These are phyloP conservation scores for Myotisia sp. DNA, from an alignment of 2,329 filamentous ascomycete genomes.

Conservation along the genomic window DNA sequence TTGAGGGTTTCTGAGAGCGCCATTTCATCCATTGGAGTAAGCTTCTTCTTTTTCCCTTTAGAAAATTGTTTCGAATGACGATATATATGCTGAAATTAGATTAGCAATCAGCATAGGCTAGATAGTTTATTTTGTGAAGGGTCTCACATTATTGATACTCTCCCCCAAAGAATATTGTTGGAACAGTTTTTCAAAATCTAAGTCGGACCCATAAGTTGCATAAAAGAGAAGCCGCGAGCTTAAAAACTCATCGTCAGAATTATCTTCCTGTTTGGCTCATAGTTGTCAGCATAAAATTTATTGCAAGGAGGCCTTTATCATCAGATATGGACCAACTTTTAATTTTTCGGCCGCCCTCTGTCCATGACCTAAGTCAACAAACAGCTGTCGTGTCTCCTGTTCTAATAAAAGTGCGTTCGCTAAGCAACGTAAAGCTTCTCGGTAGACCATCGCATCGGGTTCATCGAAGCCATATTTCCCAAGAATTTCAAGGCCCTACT, in stretches of 20 bases:
- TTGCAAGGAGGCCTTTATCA: not conserved
- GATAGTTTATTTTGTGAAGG: not conserved
- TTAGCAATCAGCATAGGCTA: not conserved
- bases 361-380: conserved; percentile 56
- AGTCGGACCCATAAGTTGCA: conserved; percentile 59
- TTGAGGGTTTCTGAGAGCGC: conserved; percentile 75
- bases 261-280: conserved; percentile 40
- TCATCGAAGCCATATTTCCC: conserved; percentile 59
- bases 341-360: conserved; percentile 55
- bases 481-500: conserved; percentile 60
- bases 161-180: conserved; percentile 52
- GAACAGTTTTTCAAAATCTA: conserved; percentile 52
- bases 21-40: conserved; percentile 50
- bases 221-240: conserved; percentile 65
- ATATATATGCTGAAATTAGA: conserved; percentile 41
- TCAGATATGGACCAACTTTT: conserved; percentile 31
- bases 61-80: conserved; percentile 51
- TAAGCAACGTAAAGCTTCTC: conserved; percentile 65
- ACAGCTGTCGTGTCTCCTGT: conserved; percentile 52
- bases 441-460: conserved; percentile 47
- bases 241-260: conserved; percentile 74
- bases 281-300: not conserved
- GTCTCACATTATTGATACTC: conserved; percentile 45
- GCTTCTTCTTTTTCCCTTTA: conserved; percentile 23
- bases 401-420: conserved; percentile 71